Conservation (phyloP, 1,284 basidiomycete species). For the Cryptococcus neoformans region DNA sequence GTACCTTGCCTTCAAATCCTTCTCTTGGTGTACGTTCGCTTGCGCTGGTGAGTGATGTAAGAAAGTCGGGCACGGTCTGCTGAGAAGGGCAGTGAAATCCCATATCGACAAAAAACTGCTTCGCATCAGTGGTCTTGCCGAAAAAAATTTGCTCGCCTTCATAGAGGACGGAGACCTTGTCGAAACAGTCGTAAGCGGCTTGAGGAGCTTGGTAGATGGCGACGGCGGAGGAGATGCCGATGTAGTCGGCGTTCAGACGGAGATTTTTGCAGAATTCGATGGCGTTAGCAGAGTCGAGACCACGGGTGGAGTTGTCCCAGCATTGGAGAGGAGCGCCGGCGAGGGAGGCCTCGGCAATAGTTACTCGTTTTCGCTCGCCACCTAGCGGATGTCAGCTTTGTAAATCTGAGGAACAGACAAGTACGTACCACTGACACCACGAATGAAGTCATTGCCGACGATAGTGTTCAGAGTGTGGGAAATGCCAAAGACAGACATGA, state of each 20-base stretch:
- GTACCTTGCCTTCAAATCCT: slow-evolving; percentile 55
- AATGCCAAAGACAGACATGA: slow-evolving; percentile 58
- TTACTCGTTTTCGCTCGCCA: slow-evolving; percentile 51
- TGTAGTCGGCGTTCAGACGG: slow-evolving; percentile 50
- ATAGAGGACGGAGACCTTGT: slow-evolving; percentile 72
- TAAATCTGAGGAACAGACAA: not conserved
- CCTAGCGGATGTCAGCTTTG: slow-evolving; percentile 2
- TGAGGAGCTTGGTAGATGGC: slow-evolving; percentile 55
- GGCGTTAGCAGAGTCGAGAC: slow-evolving; percentile 60
- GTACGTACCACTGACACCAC: slow-evolving; percentile 16
- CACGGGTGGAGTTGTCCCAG: slow-evolving; percentile 54
- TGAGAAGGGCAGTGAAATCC: slow-evolving; percentile 61
- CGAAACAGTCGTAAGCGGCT: slow-evolving; percentile 57
- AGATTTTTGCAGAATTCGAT: slow-evolving; percentile 56
- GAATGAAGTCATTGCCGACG: slow-evolving; percentile 23
- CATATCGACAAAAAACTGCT: slow-evolving; percentile 70
- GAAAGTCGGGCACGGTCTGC: slow-evolving; percentile 56
- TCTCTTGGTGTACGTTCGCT: slow-evolving; percentile 56
- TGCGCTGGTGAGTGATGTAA: slow-evolving; percentile 59
- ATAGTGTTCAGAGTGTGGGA: slow-evolving; percentile 52
- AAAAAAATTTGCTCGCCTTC: slow-evolving; percentile 81
- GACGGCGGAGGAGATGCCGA: slow-evolving; percentile 41
- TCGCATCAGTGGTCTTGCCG: slow-evolving; percentile 67
- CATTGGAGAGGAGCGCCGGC: slow-evolving; percentile 44
- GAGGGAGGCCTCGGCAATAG: slow-evolving; percentile 51